Evolutionary conservation across 495 filamentous ascomycete species (phyloP), one percentile per base, ranked within the genome.

Genomic region (Paragyromitra xinjiangensis): DNA sequence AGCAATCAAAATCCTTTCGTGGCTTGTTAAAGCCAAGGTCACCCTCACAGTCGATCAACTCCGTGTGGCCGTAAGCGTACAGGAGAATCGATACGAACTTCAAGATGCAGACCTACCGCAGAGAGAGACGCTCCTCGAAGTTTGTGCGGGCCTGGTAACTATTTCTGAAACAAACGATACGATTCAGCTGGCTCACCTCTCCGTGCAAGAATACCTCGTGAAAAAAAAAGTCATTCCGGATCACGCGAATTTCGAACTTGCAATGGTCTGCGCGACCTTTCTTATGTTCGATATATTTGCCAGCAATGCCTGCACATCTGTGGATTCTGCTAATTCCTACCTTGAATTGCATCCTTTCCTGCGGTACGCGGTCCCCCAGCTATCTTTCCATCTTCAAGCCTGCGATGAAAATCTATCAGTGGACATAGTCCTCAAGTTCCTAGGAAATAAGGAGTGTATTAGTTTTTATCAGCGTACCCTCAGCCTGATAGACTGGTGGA

Each of bases 1-100:
- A 9, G 37, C 66, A 6, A 1, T 58, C 4, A 58, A 44, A 14
- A 26, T 45, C 39, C 51, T 68, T 16, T 42, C 39, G 9, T 58
- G 50, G 66, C 66, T 69, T 69, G 66, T 59, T 24, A 59, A 58
- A 29, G 16, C 61, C 0, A 2, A n/a, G 61, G 22, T 24, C 6
- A 44, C 39, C 0, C 39, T 64, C n/a, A 64, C 16, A 26, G 37
- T 44, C 3, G 22, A 59, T 7, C 9, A 59, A 37, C 26, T 59
- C 14, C 24, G 26, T 29, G 55, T 34, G 1, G 55, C 55, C 9
- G 55, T 59, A 12, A 22, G 6, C 8, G 26, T 58, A 3, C 39
- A 69, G 4, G 14, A 37, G 0, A 26, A 58, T 19, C 29, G n/a
- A 56, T 44, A 69, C 5, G 11, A 37, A 12, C 26, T 59, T 29